phyloP scores from a whole-genome alignment of 306 rosid species.

The Heteromeles arbutifolia region DNA sequence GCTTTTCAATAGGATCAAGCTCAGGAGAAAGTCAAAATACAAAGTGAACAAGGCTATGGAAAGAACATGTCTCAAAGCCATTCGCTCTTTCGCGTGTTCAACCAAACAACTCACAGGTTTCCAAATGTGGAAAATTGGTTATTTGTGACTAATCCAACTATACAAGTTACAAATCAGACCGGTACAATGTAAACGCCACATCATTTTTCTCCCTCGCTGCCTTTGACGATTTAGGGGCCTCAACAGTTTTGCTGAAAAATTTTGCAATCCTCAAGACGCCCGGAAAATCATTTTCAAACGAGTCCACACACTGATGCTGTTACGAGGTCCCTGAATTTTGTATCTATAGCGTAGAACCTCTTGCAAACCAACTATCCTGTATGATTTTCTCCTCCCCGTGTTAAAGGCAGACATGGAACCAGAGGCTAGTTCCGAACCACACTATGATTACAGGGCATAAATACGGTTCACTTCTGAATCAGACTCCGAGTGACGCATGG shows the following conservation, averaged over 20 bases:
- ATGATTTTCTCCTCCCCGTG: slow-evolving; percentile 8
- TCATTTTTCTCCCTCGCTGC: slow-evolving; percentile 2
- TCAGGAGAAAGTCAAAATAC: not conserved
- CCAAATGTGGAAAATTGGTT: not conserved
- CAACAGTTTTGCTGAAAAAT: slow-evolving; percentile 12
- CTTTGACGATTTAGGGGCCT: slow-evolving; percentile 13
- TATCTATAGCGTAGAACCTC: slow-evolving; percentile 12
- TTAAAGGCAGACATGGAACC: not conserved
- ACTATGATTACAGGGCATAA: slow-evolving; percentile 49
- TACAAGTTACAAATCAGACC: slow-evolving; percentile 1
- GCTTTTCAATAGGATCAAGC: not conserved
- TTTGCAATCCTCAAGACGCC: slow-evolving; percentile 8
- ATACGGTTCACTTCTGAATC: slow-evolving; percentile 64
- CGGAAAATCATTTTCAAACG: slow-evolving; percentile 9
- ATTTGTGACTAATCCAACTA: not conserved
- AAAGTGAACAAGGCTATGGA: not conserved
- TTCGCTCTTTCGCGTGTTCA: not conserved
- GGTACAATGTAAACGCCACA: not conserved
- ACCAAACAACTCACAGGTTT: not conserved
- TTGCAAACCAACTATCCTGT: slow-evolving; percentile 1
- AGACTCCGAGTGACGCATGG: slow-evolving; percentile 35
- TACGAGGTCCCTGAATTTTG: not conserved
- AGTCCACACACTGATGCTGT: slow-evolving; percentile 11
- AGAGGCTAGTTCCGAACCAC: slow-evolving; percentile 9
- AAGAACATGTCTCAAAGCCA: not conserved